A percentile compares a stretch with the other conserved stretches of the same genome.
These are phyloP conservation scores for Ustilago loliicola DNA, from an alignment of 1,284 basidiomycete genomes.

Conservation along the genomic window DNA sequence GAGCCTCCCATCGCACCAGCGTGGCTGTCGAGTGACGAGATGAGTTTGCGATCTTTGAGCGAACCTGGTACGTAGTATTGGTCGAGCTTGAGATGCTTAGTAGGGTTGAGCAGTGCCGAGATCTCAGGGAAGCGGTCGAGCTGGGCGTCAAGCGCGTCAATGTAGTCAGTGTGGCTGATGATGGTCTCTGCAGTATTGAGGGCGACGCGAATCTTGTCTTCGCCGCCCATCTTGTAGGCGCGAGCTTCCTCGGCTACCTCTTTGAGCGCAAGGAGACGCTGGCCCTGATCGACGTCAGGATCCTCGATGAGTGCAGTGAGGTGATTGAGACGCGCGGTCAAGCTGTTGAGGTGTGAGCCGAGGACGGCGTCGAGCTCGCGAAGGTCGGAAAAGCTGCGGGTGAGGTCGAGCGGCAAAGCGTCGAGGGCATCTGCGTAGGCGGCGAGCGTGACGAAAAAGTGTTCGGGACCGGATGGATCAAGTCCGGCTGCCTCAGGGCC, in stretches of 20 bases:
- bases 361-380: slow-evolving; percentile 98
- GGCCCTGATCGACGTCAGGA: slow-evolving; percentile 78
- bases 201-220: slow-evolving; percentile 98
- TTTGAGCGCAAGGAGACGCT: slow-evolving; percentile 86
- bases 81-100: slow-evolving; percentile 54
- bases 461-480: slow-evolving; percentile 48
- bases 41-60: slow-evolving; percentile 57
- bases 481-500: slow-evolving; percentile 50
- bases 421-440: slow-evolving; percentile 83
- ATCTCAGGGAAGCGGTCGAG: slow-evolving; percentile 60
- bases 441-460: slow-evolving; percentile 64
- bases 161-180: slow-evolving; percentile 69
- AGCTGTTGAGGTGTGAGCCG: slow-evolving; percentile 73
- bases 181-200: slow-evolving; percentile 89
- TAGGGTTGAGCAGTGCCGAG: slow-evolving; percentile 51
- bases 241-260: slow-evolving; percentile 94
- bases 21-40: slow-evolving; percentile 29
- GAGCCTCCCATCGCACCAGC: slow-evolving; percentile 5
- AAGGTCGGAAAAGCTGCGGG: slow-evolving; percentile 92
- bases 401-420: slow-evolving; percentile 91
- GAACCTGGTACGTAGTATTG: slow-evolving; percentile 43
- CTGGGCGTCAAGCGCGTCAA: slow-evolving; percentile 62
- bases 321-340: slow-evolving; percentile 62
- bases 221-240: slow-evolving; percentile 91
- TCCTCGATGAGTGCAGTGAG: slow-evolving; percentile 73